These are phyloP conservation scores for Candida gigantensis DNA, from an alignment of 1,139 yeast species.

Conservation along the genomic window DNA sequence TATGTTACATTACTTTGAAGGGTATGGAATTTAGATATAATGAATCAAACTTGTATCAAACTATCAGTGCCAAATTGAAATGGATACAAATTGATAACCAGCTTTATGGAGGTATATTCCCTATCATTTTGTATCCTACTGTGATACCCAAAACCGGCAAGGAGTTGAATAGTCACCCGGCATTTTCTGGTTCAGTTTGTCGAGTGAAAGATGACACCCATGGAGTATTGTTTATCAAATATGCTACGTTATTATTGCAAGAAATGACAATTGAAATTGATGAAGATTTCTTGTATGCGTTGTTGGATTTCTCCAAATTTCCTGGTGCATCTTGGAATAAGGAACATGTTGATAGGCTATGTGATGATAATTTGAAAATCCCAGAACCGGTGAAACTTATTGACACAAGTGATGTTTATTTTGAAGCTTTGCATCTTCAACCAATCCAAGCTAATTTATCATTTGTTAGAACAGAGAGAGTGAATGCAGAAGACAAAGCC, in stretches of 20 bases:
- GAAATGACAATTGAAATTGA: constrained; percentile 92
- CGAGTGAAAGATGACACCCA: constrained; percentile 85
- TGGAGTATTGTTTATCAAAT: constrained; percentile 87
- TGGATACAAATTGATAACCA: constrained; percentile 97
- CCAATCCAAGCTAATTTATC: constrained; percentile 88
- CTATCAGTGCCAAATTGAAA: constrained; percentile 75
- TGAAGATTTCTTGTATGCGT: constrained; percentile 85
- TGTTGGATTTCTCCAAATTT: constrained; percentile 73
- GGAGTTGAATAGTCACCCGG: constrained; percentile 88
- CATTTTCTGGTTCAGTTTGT: constrained; percentile 82
- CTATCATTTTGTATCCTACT: constrained; percentile 88
- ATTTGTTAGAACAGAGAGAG: constrained; percentile 85
- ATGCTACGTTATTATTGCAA: constrained; percentile 85
- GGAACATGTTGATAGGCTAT: constrained; percentile 49
- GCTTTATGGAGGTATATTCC: constrained; percentile 83
- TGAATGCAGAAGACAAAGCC: constrained; percentile 59
- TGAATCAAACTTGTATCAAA: constrained; percentile 83
- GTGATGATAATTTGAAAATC: constrained; percentile 62
- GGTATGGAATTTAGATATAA: constrained; percentile 82
- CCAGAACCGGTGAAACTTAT: constrained; percentile 71
- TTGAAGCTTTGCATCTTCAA: constrained; percentile 90
- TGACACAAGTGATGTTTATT: constrained; percentile 74
- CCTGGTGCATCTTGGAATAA: constrained; percentile 73
- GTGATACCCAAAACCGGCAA: constrained; percentile 82
- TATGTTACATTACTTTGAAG: constrained; percentile 76